Conservation (phyloP, 306 rosid species). For the Senna tora region DNA sequence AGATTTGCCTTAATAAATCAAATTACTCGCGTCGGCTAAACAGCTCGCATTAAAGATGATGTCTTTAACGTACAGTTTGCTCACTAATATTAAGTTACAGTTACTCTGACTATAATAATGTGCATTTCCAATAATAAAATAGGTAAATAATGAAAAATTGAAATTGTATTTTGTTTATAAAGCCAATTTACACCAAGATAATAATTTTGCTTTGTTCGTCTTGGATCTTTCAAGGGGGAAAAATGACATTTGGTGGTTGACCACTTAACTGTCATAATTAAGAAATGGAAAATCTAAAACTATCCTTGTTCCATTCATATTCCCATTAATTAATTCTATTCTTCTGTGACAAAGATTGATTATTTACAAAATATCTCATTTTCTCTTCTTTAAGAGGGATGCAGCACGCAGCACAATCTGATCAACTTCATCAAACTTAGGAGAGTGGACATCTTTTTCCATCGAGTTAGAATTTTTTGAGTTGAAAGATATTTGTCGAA, state of each 20-base stretch:
- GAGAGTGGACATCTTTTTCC: slow-evolving; percentile 43
- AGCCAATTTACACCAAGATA: not conserved
- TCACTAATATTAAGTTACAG: too few species aligned
- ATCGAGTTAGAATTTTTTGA: slow-evolving; percentile 43
- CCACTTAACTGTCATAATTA: not conserved
- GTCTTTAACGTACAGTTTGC: not conserved
- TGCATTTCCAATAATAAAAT: not conserved
- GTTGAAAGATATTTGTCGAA: slow-evolving; percentile 61
- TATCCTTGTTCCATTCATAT: not conserved
- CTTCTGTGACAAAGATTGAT: not conserved
- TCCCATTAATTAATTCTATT: not conserved
- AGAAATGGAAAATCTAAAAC: not conserved
- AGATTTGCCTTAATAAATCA: not conserved
- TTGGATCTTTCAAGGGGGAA: not conserved
- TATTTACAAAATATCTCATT: slow-evolving; percentile 39
- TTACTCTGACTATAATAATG: not conserved
- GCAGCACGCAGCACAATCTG: slow-evolving; percentile 71
- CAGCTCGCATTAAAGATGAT: not conserved
- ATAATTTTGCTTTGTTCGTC: not conserved
- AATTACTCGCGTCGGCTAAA: too few species aligned
- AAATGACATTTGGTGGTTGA: not conserved
- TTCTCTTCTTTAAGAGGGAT: slow-evolving; percentile 63
- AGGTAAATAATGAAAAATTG: too few species aligned
- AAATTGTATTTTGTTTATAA: too few species aligned
- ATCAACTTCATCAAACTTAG: slow-evolving; percentile 83